These are phyloP conservation scores for Solanum hybrid DNA, from an alignment of 305 asterid species.

Conservation along the genomic window DNA sequence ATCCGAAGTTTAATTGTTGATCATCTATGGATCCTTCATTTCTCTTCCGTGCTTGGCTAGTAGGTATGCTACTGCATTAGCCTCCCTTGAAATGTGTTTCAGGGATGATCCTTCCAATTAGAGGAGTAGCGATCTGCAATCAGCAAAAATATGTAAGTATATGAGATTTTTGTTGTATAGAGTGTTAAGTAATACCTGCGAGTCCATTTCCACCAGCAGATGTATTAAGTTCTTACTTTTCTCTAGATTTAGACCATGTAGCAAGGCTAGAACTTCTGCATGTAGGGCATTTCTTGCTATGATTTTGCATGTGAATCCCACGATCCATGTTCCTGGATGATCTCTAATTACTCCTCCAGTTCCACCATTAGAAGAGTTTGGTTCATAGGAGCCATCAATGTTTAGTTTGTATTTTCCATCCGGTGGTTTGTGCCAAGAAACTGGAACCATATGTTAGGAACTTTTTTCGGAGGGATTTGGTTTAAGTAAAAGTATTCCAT, in stretches of 20 bases:
- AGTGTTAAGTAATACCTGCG: background rate
- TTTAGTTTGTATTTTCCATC: background rate
- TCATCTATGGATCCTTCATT: background rate
- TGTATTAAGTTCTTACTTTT: background rate
- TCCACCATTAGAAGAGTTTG: background rate
- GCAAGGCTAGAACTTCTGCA: background rate
- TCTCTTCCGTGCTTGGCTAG: background rate
- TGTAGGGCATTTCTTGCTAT: background rate
- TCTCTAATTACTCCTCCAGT: background rate
- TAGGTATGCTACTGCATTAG: background rate
- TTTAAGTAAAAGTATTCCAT: background rate
- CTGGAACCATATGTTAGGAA: background rate
- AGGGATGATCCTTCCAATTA: background rate
- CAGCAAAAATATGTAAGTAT: background rate
- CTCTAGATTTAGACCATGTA: too few species aligned
- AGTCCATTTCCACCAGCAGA: background rate
- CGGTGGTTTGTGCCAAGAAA: background rate
- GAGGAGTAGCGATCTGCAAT: background rate
- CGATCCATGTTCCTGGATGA: background rate
- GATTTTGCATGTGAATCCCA: background rate
- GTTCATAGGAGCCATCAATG: background rate
- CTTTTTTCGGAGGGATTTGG: background rate
- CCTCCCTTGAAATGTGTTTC: background rate
- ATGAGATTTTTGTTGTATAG: background rate
- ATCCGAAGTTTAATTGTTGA: background rate